A percentile compares a stretch with the other conserved stretches of the same genome.
Conservation (phyloP, 2,329 filamentous ascomycete species). For the Colletotrichum sp. region DNA sequence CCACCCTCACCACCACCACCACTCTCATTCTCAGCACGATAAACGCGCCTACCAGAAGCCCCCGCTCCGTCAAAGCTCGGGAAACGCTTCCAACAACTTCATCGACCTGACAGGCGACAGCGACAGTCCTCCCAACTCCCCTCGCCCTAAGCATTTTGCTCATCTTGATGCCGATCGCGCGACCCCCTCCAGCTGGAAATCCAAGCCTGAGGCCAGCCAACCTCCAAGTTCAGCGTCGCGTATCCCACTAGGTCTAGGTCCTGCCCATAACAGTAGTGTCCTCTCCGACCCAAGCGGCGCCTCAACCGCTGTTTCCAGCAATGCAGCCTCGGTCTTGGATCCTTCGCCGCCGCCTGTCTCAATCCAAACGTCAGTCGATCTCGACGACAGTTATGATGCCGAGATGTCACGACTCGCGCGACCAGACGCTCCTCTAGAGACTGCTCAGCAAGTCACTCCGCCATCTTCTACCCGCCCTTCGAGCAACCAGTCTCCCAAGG, state of each 20-base stretch:
- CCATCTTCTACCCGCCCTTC: conserved; percentile 16
- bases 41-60: not conserved
- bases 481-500: conserved; percentile 32
- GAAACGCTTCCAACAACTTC: not conserved
- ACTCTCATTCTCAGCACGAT: not conserved
- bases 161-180: conserved; percentile 5
- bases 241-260: not conserved
- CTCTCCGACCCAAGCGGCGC: conserved; percentile 16
- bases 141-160: not conserved
- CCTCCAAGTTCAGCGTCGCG: not conserved
- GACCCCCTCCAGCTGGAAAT: not conserved
- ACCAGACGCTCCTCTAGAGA: not conserved
- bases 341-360: conserved; percentile 19
- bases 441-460: conserved; percentile 13
- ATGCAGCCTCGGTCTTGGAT: conserved; percentile 17
- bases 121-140: not conserved
- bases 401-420: conserved; percentile 12
- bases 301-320: conserved; percentile 20
- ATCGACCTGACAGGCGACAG: conserved; percentile 11
- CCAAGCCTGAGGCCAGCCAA: conserved; percentile 2
- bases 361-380: conserved; percentile 15
- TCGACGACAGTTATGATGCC: conserved; percentile 6
- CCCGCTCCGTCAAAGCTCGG: not conserved
- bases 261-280: not conserved
- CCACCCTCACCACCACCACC: not conserved